Evolutionary conservation across 164 flowering plant genomes (phyloP).

Genomic region (Piper longum): DNA sequence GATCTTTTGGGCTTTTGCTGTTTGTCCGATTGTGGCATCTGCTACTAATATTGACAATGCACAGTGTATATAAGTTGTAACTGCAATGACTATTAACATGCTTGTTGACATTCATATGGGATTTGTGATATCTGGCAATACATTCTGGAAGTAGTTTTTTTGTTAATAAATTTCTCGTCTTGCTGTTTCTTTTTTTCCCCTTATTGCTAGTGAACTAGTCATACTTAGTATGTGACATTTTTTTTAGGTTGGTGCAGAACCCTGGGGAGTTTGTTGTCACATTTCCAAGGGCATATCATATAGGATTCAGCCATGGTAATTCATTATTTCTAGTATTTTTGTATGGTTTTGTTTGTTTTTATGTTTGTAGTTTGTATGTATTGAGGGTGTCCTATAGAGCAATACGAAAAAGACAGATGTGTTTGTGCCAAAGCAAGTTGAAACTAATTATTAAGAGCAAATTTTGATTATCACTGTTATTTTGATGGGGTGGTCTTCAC

Average conservation of each 20-base stretch:
- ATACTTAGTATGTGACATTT: slow-evolving; percentile 1
- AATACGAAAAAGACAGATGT: background rate
- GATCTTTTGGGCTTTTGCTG: no score
- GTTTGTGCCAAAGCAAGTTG: background rate
- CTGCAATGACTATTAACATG: no score
- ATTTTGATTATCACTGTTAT: no score
- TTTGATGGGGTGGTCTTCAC: no score
- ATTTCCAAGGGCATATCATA: slow-evolving; percentile 97
- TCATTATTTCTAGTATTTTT: background rate
- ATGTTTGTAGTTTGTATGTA: background rate
- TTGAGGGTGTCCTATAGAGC: background rate
- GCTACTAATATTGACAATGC: no score
- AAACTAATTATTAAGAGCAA: background rate
- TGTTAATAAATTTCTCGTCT: background rate
- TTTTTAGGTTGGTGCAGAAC: slow-evolving; percentile 71
- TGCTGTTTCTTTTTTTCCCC: background rate
- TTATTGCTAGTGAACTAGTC: slow-evolving; percentile 5
- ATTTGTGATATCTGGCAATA: no score
- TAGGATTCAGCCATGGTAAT: slow-evolving; percentile 99
- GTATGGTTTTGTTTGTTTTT: background rate
- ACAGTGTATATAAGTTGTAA: no score
- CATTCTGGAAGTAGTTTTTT: background rate
- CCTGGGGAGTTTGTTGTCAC: slow-evolving; percentile 99
- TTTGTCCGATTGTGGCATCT: no score
- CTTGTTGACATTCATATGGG: no score